These are phyloP conservation scores for Termitomyces sp. DNA, from an alignment of 768 basidiomycete genomes.

Conservation along the genomic window DNA sequence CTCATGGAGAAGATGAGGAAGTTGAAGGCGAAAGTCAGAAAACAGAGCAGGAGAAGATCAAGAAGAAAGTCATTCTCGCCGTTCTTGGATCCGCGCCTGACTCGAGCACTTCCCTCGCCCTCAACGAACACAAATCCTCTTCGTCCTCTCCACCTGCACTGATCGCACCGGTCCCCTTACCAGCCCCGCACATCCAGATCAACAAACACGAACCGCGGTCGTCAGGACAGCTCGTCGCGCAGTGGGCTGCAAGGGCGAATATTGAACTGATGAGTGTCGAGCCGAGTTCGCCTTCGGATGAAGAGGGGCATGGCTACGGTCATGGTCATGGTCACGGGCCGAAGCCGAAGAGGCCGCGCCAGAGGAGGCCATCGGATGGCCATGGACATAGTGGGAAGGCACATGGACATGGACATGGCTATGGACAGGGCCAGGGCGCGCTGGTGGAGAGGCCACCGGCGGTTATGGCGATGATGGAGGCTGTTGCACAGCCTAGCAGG, in stretches of 20 bases:
- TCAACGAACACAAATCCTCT: conserved; percentile 17
- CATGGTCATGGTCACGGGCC: conserved; percentile 3
- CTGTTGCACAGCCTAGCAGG: conserved; percentile 67
- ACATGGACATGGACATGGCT: conserved; percentile 1
- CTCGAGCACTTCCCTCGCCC: conserved; percentile 14
- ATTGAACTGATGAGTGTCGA: conserved; percentile 55
- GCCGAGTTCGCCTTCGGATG: conserved; percentile 34
- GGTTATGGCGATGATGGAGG: conserved; percentile 81
- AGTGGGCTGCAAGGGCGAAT: conserved; percentile 67
- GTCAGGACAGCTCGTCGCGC: conserved; percentile 54
- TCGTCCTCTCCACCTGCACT: conserved; percentile 25
- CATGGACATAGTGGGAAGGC: not conserved
- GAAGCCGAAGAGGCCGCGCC: not conserved
- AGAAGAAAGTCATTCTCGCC: conserved; percentile 59
- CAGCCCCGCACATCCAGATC: conserved; percentile 49
- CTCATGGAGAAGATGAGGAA: not conserved
- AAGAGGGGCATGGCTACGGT: conserved; percentile 7
- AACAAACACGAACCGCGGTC: conserved; percentile 66
- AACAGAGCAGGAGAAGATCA: not conserved
- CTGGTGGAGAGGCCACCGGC: conserved; percentile 78
- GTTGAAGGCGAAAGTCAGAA: conserved; percentile 2
- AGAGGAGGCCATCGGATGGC: not conserved
- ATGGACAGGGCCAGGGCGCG: conserved; percentile 20
- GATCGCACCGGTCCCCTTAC: conserved; percentile 59
- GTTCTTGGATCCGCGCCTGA: conserved; percentile 31